Evolutionary conservation across 106 monocot genomes (phyloP), one percentile per base, ranked within the genome.

Genomic region (Apostasia ramifera): DNA sequence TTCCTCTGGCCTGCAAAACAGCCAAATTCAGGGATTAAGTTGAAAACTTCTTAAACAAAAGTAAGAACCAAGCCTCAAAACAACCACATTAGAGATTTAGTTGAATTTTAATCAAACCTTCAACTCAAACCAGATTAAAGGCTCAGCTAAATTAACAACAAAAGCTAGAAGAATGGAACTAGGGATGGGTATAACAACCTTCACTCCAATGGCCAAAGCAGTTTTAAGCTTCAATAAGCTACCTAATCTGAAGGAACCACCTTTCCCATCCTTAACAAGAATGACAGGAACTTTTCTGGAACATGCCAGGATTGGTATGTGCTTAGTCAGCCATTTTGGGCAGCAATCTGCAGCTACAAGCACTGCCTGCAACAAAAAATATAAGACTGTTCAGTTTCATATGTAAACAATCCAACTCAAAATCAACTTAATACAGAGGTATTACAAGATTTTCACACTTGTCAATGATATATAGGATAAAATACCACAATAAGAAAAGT

Each of bases 211-310:
- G 44, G 86, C 88, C 69, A 91, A 73, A 49, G 86, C 88, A 54
- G 95, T 95, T 64, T 76, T 95, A n/a, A 91, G 55, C 4, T 91
- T 95, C 40, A 95, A 84, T 45, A 95, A 75, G 55, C 78, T 78
- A 40, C 95, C 95, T 65, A 91, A 81, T 71, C 95, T 77, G 11
- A 91, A 61, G 15, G 95, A 91, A 64, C 91, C 83, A 59, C 83
- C 76, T 78, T 72, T 86, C 39, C 82, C 69, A 74, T 95, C 91
- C 71, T 74, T 95, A 15, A 95, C 73, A 56, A 59, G 69, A 48
- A 95, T 62, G 15, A 91, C 83, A 26, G 88, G 88, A 4, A 95
- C 88, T 55, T 80, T 64, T 57, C 83, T 83, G 1, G 91, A 88
- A 47, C 75, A 73, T 65, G 95, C 88, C 73, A 95, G 61, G 53